Base-by-base conservation (phyloP, 1,284 basidiomycete species). In the Malassezia vespertilionis region DNA sequence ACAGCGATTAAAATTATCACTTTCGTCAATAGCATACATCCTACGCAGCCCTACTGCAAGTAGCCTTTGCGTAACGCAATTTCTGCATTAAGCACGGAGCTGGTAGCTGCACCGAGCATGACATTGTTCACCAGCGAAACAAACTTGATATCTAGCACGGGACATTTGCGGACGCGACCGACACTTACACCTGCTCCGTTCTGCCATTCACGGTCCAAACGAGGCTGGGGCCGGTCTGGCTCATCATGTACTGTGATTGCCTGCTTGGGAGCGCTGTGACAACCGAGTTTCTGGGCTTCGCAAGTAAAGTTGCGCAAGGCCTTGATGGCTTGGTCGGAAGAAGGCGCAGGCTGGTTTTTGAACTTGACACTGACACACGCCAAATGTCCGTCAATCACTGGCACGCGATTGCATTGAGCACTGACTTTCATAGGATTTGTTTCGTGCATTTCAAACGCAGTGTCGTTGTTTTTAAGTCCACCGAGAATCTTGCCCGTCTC, bases 401-500 rank as follows among this genome's bases (percentile, higher is more conserved):
- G 83, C 0, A 95, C 89, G 39, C 89, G 82, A 67, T 85, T 93
- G 71, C 88, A 91, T 41, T 82, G 79, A 0, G 93, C 93, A 5
- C 85, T 88, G 27, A 99, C 80, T 44, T 81, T 82, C 31, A 96
- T 75, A 0, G 87, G 86, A 46, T 81, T 76, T n/a, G 69, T 63
- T 2, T 80, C 75, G 74, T 90, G 88, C 78, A 86, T 82, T 71
- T 95, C 88, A 71, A 95, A 95, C 2, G 57, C 58, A 4, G 51
- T 65, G 34, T 60, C 56, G 52, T 59, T 55, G 12, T 48, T 24
- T 30, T 51, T 56, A 40, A 66, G 50, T 2, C 52, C 56, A 7
- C 93, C 93, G 21, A 99, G 81, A 65, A 99, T 97, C 76, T 97
- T 99, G 66, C 83, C 78, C 12, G 86, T 83, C 74, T 99, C 91